Evolutionary conservation across 2,329 filamentous ascomycete genomes (phyloP).

Genomic region (Ophiostoma populinum): DNA sequence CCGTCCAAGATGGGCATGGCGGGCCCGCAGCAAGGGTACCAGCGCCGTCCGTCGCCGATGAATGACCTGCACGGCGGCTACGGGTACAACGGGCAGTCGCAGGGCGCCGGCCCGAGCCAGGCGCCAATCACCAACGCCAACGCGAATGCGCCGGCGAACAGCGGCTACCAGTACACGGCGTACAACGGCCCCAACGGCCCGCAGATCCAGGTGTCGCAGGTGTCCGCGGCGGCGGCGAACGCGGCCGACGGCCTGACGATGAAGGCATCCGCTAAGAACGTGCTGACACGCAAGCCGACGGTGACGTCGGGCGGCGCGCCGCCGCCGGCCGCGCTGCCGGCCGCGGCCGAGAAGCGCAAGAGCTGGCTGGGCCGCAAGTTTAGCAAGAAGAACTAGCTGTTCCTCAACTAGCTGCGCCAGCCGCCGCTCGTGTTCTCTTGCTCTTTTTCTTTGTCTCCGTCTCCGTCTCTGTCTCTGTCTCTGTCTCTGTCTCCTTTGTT

Average conservation of each 20-base stretch:
- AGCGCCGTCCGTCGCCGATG: slow-evolving; percentile 1
- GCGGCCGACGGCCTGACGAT: neutral
- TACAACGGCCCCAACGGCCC: slow-evolving; percentile 1
- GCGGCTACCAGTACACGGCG: neutral
- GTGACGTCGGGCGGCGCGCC: slow-evolving; percentile 14
- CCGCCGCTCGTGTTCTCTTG: neutral
- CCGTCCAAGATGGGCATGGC: slow-evolving; percentile 16
- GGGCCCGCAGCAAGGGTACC: neutral
- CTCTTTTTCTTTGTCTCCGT: neutral
- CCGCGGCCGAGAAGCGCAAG: slow-evolving; percentile 53
- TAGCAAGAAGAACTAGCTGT: slow-evolving; percentile 35
- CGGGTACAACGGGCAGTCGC: neutral
- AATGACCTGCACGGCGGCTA: neutral
- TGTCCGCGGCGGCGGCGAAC: neutral
- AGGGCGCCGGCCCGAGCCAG: slow-evolving; percentile 5
- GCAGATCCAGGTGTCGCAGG: slow-evolving; percentile 1
- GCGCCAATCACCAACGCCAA: slow-evolving; percentile 13
- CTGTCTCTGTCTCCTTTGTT: neutral
- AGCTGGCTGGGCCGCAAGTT: slow-evolving; percentile 79
- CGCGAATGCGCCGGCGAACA: slow-evolving; percentile 3
- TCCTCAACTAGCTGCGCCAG: no score
- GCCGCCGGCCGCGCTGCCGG: neutral
- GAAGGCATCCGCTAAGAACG: slow-evolving; percentile 2
- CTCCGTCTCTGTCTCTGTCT: neutral
- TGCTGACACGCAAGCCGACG: slow-evolving; percentile 15